Evolutionary conservation across 495 filamentous ascomycete genomes (phyloP).

Genomic region (Geopyxis carbonaria): DNA sequence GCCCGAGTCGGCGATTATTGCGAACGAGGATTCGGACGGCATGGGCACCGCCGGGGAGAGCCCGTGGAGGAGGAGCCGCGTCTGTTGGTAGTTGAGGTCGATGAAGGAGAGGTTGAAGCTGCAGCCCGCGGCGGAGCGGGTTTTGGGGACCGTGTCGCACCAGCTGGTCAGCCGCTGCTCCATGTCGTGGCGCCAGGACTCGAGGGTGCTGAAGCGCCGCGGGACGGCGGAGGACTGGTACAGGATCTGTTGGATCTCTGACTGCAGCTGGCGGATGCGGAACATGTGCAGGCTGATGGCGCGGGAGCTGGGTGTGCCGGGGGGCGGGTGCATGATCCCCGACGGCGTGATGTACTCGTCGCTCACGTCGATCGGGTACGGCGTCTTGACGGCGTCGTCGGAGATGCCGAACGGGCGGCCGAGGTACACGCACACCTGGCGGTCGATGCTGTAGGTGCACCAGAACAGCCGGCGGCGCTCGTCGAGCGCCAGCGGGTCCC

Average conservation of each 20-base stretch:
- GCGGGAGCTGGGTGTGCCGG: slow-evolving; percentile 6
- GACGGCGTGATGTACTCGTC: slow-evolving; percentile 18
- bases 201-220: slow-evolving; percentile 26
- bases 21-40: slow-evolving; percentile 30
- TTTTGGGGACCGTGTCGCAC: slow-evolving; percentile 16
- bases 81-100: slow-evolving; percentile 37
- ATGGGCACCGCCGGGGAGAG: slow-evolving; percentile 34
- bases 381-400: slow-evolving; percentile 35
- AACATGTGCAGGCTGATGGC: slow-evolving; percentile 36
- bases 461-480: slow-evolving; percentile 37
- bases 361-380: slow-evolving; percentile 30
- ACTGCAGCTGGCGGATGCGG: slow-evolving; percentile 33
- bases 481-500: slow-evolving; percentile 29
- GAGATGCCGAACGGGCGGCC: slow-evolving; percentile 34
- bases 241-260: slow-evolving; percentile 27
- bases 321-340: neutral
- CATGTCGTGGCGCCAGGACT: slow-evolving; percentile 33
- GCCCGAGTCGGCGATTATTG: slow-evolving; percentile 35
- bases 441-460: slow-evolving; percentile 38
- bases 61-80: slow-evolving; percentile 35
- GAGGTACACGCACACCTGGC: slow-evolving; percentile 34
- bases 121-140: slow-evolving; percentile 26
- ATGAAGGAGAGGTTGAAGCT: slow-evolving; percentile 31
- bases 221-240: slow-evolving; percentile 30
- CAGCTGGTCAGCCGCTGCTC: slow-evolving; percentile 30